phyloP scores from a whole-genome alignment of 2,329 filamentous ascomycete species.

The Colletotrichum sidae region DNA sequence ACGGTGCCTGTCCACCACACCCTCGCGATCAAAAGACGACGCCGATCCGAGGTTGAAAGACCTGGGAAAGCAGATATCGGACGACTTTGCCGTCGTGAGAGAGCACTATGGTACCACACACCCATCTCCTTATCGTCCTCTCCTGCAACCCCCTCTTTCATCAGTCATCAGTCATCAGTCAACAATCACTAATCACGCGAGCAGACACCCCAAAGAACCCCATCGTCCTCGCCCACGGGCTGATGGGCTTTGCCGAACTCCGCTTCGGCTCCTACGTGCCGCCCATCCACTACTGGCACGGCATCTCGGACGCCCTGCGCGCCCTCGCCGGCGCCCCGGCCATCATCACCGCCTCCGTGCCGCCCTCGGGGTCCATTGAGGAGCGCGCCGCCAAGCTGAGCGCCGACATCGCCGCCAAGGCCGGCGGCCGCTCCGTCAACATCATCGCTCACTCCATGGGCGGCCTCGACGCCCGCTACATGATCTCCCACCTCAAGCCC shows the following conservation, averaged over 20 bases:
- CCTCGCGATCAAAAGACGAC: slow-evolving; percentile 18
- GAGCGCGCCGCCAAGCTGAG: slow-evolving; percentile 69
- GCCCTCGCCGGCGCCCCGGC: slow-evolving; percentile 63
- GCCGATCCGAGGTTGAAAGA: slow-evolving; percentile 54
- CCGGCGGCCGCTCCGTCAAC: slow-evolving; percentile 72
- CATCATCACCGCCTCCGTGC: slow-evolving; percentile 71
- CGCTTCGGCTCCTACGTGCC: slow-evolving; percentile 63
- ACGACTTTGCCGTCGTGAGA: slow-evolving; percentile 59
- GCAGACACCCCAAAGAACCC: slow-evolving; percentile 69
- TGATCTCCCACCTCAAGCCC: slow-evolving; percentile 68
- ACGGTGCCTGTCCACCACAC: slow-evolving; percentile 23
- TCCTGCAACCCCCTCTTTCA: slow-evolving; percentile 1
- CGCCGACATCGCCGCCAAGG: slow-evolving; percentile 61
- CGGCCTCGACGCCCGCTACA: slow-evolving; percentile 73
- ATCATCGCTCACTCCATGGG: slow-evolving; percentile 80
- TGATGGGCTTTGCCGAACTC: slow-evolving; percentile 73
- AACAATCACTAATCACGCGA: neutral
- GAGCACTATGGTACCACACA: slow-evolving; percentile 56
- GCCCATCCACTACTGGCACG: slow-evolving; percentile 72
- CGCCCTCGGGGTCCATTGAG: slow-evolving; percentile 70
- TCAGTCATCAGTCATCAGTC: slow-evolving; percentile 25
- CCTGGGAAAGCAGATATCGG: slow-evolving; percentile 55
- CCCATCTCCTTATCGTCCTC: slow-evolving; percentile 7
- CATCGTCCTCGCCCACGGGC: slow-evolving; percentile 73
- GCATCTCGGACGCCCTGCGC: slow-evolving; percentile 68